Evolutionary conservation across 2,329 filamentous ascomycete species (phyloP).

Genomic region (Rutstroemia sp.): DNA sequence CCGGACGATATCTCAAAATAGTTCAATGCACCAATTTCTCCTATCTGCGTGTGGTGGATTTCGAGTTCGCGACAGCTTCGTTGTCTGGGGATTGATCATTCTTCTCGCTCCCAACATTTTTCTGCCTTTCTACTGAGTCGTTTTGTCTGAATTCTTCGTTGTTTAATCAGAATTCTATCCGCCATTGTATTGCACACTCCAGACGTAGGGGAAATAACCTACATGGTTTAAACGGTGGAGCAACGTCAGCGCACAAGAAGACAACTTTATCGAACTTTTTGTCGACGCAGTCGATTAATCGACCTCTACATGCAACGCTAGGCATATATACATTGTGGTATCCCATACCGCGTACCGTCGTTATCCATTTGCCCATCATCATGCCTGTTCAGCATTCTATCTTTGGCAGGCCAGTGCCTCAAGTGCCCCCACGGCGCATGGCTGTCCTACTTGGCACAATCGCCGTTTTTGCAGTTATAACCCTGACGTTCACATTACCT

Average conservation of each 20-base stretch:
- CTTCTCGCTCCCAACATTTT: no score
- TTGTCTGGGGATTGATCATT: no score
- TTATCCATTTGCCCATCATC: constrained; percentile 5
- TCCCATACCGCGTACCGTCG: background rate
- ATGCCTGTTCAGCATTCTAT: constrained; percentile 43
- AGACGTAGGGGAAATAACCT: no score
- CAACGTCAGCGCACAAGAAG: background rate
- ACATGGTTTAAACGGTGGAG: no score
- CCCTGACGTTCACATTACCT: constrained; percentile 45
- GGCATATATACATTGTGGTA: background rate
- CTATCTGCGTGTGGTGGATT: no score
- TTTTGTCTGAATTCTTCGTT: no score
- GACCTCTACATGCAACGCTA: background rate
- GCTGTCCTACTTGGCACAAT: constrained; percentile 44
- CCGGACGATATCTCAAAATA: background rate
- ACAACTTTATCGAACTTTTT: background rate
- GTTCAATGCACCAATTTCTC: no score
- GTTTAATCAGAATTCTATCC: no score
- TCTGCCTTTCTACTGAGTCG: no score
- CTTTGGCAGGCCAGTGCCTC: constrained; percentile 42
- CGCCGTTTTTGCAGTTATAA: constrained; percentile 45
- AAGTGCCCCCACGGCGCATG: constrained; percentile 45
- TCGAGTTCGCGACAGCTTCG: no score
- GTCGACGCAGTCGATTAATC: background rate
- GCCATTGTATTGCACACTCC: no score